Base-by-base conservation (phyloP, 1,139 yeast genomes). In the Candida sanyaensis region DNA sequence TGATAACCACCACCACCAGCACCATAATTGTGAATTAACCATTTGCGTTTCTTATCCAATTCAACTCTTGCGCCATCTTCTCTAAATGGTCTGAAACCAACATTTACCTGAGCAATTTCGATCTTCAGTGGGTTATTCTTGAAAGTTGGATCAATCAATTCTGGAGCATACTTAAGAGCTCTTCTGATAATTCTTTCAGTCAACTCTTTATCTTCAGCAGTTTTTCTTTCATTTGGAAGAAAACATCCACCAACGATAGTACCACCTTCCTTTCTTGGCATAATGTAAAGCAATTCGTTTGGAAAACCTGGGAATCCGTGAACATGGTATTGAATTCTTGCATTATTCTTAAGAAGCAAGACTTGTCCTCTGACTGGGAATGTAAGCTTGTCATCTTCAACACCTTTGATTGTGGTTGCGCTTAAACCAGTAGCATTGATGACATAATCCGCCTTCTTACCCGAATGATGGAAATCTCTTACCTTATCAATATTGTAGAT, bases 231-330 rank as follows among this genome's bases (percentile, higher is more conserved):
- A 31, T 65, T 54, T 1, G 52, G 55, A 13, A 62, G 55, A 53
- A 75, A 73, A 52, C 80, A 72, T 1, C 84, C 84, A 1, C 84
- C 84, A 43, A 80, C 69, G 28, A 78, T 73, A 23, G 75, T 64
- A 2, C 83, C 84, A 11, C 84, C 84, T 58, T 80, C 84, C 49
- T 72, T 71, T 43, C 84, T 60, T 6, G 84, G 84, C 73, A 79
- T 73, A 13, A 76, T 60, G 53, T 80, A 80, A 28, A 78, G 60
- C 52, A 61, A 52, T 52, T 79, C 83, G 42, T 68, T 54, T 1
- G 66, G 65, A 28, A 56, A 55, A 0, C 62, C 67, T 4, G 73
- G 67, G 42, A 65, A 64, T 5, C 69, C 66, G 6, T 66, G 61
- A 8, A 75, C 73, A 12, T 63, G 56, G 26, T 62, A 48, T 17